phyloP scores from a whole-genome alignment of 2,329 filamentous ascomycete genomes.

The Blumeria hordei region DNA sequence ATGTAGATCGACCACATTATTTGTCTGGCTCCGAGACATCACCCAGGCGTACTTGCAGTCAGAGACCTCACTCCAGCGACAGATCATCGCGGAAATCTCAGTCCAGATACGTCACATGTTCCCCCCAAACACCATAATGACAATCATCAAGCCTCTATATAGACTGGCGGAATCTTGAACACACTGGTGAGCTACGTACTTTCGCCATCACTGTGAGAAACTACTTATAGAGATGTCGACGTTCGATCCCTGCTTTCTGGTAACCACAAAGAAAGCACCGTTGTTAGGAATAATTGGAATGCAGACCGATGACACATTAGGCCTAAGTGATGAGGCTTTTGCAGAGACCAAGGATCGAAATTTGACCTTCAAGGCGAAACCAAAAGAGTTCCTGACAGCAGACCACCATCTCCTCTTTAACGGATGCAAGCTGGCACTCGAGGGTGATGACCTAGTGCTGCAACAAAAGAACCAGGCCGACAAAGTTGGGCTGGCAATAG shows the following conservation, averaged over 20 bases:
- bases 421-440: not conserved
- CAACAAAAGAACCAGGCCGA: constrained; percentile 1
- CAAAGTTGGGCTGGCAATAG: not conserved
- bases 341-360: not conserved
- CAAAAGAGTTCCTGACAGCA: not conserved
- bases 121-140: not conserved
- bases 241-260: not conserved
- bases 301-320: not conserved
- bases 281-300: constrained; percentile 1
- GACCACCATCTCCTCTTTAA: not conserved
- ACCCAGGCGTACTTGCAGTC: not conserved
- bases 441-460: not conserved
- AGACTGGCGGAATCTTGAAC: not conserved
- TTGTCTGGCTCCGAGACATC: not conserved
- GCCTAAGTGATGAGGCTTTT: not conserved
- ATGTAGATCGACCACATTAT: not conserved
- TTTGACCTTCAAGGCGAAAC: not conserved
- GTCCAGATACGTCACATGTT: not conserved
- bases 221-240: constrained; percentile 1
- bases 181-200: not conserved
- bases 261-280: not conserved
- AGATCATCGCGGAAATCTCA: not conserved
- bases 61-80: not conserved
- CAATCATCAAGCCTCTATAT: not conserved
- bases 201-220: constrained; percentile 1